These are phyloP conservation scores for Trichoderma orchidacearum DNA, from an alignment of 495 filamentous ascomycete species.

Conservation along the genomic window DNA sequence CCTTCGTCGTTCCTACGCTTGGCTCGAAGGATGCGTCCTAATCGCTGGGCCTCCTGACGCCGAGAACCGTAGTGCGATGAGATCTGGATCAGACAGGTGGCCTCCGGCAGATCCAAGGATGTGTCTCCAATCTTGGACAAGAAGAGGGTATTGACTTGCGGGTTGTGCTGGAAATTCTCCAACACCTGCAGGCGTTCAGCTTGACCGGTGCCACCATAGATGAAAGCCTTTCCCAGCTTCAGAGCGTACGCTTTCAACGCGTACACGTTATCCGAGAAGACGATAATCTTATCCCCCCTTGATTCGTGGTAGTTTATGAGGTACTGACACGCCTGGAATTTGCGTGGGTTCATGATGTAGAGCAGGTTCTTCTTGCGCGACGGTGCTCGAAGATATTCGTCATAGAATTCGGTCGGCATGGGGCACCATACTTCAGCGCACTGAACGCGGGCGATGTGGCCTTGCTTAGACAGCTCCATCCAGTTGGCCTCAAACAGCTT, in stretches of 20 bases:
- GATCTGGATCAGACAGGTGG: slow-evolving; percentile 95
- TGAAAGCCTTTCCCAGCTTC: slow-evolving; percentile 78
- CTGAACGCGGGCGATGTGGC: slow-evolving; percentile 94
- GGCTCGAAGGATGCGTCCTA: slow-evolving; percentile 88
- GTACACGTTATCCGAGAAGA: slow-evolving; percentile 98
- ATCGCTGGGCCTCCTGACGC: slow-evolving; percentile 88
- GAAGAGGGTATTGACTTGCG: slow-evolving; percentile 88
- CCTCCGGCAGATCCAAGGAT: slow-evolving; percentile 90
- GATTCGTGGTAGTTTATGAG: slow-evolving; percentile 96
- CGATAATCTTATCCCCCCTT: slow-evolving; percentile 95
- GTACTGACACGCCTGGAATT: slow-evolving; percentile 94
- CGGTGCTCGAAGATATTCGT: slow-evolving; percentile 60
- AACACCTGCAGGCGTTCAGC: slow-evolving; percentile 78
- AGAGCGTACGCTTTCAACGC: slow-evolving; percentile 75
- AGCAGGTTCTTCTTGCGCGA: slow-evolving; percentile 50
- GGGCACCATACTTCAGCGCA: slow-evolving; percentile 99
- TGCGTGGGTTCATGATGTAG: slow-evolving; percentile 95
- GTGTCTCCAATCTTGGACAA: slow-evolving; percentile 97
- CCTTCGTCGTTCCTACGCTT: slow-evolving; percentile 97
- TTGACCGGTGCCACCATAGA: slow-evolving; percentile 83
- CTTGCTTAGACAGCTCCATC: slow-evolving; percentile 96
- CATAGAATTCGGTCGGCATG: slow-evolving; percentile 97
- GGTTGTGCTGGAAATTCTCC: slow-evolving; percentile 94
- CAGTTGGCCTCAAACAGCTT: slow-evolving; percentile 98
- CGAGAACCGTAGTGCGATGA: slow-evolving; percentile 97